phyloP scores from a whole-genome alignment of 1,139 yeast species.

The Eremothecium coryli region DNA sequence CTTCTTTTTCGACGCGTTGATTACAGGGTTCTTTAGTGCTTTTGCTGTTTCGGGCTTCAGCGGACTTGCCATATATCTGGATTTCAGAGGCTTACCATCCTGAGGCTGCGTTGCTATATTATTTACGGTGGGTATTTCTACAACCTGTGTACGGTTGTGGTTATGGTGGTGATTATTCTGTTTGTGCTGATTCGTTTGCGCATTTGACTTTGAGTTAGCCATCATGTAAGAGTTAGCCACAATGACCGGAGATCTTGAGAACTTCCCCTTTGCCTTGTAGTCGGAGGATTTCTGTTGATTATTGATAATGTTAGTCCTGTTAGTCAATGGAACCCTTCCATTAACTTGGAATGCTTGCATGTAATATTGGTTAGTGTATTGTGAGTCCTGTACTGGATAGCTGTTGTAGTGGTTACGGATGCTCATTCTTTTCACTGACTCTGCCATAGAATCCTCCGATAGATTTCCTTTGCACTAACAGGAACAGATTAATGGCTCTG shows the following conservation, averaged over 20 bases:
- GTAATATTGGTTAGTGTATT: conserved; percentile 3
- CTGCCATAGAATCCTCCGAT: not conserved
- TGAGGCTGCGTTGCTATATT: not conserved
- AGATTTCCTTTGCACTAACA: no score
- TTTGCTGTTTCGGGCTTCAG: conserved; percentile 1
- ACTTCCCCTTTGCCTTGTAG: conserved; percentile 2
- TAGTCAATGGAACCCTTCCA: conserved; percentile 3
- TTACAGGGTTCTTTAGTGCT: conserved; percentile 3
- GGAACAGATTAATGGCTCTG: no score
- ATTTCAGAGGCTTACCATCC: conserved; percentile 1
- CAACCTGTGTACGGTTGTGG: conserved; percentile 3
- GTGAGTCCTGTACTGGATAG: conserved; percentile 2
- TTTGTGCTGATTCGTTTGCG: conserved; percentile 2
- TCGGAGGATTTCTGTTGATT: conserved; percentile 3
- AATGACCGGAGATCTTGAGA: conserved; percentile 3
- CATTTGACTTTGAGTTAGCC: conserved; percentile 1
- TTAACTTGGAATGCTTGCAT: conserved; percentile 3
- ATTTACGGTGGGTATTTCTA: conserved; percentile 4
- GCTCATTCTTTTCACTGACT: conserved; percentile 4
- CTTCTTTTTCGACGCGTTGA: conserved; percentile 4
- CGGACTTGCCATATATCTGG: conserved; percentile 2
- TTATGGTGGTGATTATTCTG: conserved; percentile 3
- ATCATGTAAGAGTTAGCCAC: conserved; percentile 3
- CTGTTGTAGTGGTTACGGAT: conserved; percentile 5
- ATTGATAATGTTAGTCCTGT: not conserved